These are phyloP conservation scores for Botryobasidium botryosum DNA, from an alignment of 768 basidiomycete species.

Conservation along the genomic window DNA sequence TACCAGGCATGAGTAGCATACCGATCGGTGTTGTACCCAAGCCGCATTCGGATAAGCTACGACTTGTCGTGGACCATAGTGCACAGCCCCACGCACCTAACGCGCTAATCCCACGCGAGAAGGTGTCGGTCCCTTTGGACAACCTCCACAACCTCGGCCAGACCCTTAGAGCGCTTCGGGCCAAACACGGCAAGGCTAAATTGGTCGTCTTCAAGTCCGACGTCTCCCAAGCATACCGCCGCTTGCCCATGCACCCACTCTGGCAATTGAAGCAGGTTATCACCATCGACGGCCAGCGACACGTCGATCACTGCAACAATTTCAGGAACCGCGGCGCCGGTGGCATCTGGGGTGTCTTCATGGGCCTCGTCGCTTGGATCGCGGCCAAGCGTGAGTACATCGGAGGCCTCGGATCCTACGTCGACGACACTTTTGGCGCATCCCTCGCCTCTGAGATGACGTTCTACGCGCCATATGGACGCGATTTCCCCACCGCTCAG, in stretches of 20 bases:
- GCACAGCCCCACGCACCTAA: conserved; percentile 22
- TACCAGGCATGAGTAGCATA: conserved; percentile 29
- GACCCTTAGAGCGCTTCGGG: conserved; percentile 4
- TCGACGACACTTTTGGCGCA: conserved; percentile 22
- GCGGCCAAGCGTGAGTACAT: conserved; percentile 14
- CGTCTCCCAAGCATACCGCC: conserved; percentile 22
- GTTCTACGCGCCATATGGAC: conserved; percentile 8
- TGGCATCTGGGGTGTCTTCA: conserved; percentile 20
- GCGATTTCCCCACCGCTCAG: conserved; percentile 4
- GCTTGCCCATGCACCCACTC: conserved; percentile 22
- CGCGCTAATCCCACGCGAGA: conserved; percentile 20
- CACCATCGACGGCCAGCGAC: conserved; percentile 13
- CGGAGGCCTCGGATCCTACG: conserved; percentile 17
- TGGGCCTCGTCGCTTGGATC: conserved; percentile 24
- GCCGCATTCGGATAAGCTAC: conserved; percentile 19
- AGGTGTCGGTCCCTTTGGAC: conserved; percentile 19
- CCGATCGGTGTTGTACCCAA: conserved; percentile 28
- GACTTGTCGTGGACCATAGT: conserved; percentile 26
- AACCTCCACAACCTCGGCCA: conserved; percentile 21
- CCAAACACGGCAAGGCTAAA: conserved; percentile 1
- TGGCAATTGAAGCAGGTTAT: conserved; percentile 29
- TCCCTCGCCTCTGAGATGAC: conserved; percentile 7
- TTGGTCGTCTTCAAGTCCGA: conserved; percentile 22
- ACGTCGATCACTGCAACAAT: conserved; percentile 21
- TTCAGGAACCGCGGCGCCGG: conserved; percentile 20